These are phyloP conservation scores for Penicillium sp. DNA, from an alignment of 2,329 filamentous ascomycete genomes.

Conservation along the genomic window DNA sequence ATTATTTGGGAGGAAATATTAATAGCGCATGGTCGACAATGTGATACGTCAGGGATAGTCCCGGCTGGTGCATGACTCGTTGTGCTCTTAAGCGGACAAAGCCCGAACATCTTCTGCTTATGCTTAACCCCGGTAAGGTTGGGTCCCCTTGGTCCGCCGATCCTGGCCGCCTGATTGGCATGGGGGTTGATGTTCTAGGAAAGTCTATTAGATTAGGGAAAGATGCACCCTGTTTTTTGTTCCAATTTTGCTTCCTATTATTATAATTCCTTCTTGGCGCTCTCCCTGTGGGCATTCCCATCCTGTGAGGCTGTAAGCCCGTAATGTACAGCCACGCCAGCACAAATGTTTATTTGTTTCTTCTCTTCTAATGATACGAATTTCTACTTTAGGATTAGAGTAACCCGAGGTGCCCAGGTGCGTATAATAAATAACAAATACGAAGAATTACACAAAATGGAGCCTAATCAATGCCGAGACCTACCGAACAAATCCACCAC, in stretches of 20 bases:
- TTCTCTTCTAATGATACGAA: background rate
- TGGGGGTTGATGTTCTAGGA: constrained; percentile 5
- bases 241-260: background rate
- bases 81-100: constrained; percentile 22
- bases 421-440: background rate
- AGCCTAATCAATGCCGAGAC: background rate
- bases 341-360: background rate
- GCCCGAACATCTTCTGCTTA: constrained; percentile 29
- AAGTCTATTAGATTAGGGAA: constrained; percentile 20
- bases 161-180: constrained; percentile 23
- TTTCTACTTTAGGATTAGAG: background rate
- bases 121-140: constrained; percentile 43
- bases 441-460: background rate
- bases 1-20: background rate
- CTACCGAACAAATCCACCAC: background rate
- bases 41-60: constrained; percentile 23
- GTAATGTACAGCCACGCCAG: background rate
- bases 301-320: constrained; percentile 5
- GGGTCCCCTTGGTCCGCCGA: constrained; percentile 26
- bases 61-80: constrained; percentile 22
- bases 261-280: background rate
- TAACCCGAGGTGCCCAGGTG: background rate
- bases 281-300: background rate
- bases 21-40: constrained; percentile 2
- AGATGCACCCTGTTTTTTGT: constrained; percentile 2